These are phyloP conservation scores for Cordyceps pruinosa DNA, from an alignment of 2,329 filamentous ascomycete species.

Conservation along the genomic window DNA sequence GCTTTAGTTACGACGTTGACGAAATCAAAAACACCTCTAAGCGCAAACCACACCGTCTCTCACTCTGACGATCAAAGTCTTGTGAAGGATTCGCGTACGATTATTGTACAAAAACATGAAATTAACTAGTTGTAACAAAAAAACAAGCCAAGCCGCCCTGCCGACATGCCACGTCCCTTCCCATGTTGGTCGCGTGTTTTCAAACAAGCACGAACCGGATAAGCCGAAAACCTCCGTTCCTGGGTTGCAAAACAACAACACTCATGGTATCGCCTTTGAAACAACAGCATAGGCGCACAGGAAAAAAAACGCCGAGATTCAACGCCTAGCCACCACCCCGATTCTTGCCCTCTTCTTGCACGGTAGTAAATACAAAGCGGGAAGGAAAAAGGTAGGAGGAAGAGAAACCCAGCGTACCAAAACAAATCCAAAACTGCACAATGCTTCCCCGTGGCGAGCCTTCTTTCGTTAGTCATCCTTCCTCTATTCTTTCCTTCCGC, in stretches of 20 bases:
- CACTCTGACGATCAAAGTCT: no score
- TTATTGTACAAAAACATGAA: not conserved
- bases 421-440: not conserved
- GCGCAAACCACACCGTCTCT: not conserved
- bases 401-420: conserved; percentile 5
- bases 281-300: not conserved
- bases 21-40: not conserved
- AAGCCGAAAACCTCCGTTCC: not conserved
- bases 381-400: not conserved
- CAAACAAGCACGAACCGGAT: not conserved
- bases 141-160: not conserved
- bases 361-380: conserved; percentile 11
- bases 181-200: not conserved
- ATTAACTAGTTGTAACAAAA: not conserved
- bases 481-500: not conserved
- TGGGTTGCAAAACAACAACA: not conserved
- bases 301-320: not conserved
- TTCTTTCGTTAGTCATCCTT: not conserved
- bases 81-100: not conserved
- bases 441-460: not conserved
- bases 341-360: not conserved
- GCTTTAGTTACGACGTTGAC: conserved; percentile 1
- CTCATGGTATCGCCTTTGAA: not conserved
- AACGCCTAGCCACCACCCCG: not conserved
- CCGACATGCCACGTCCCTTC: not conserved